Percentiles rank a stretch among this genome's conserved stretches.
These are phyloP conservation scores for Camillea tinctor DNA, from an alignment of 2,329 filamentous ascomycete genomes.

Conservation along the genomic window DNA sequence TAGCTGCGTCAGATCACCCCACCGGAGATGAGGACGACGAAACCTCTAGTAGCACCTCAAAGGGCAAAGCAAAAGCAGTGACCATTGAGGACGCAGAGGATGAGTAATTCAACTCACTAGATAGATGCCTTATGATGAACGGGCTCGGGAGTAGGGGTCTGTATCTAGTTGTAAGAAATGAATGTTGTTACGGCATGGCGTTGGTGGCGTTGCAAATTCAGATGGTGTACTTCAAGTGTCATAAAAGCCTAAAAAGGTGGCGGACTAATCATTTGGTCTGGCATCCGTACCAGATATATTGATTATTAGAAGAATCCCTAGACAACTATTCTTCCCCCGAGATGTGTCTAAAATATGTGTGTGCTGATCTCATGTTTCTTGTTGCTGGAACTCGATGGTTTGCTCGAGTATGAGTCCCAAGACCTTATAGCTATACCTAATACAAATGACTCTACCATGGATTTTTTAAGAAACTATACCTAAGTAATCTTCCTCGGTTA, in stretches of 20 bases:
- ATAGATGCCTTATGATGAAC: conserved; percentile 2
- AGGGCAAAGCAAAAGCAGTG: conserved; percentile 30
- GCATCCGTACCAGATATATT: conserved; percentile 9
- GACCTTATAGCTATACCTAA: no score
- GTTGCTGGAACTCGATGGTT: background rate
- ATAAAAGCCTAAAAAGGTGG: conserved; percentile 1
- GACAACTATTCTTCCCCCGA: background rate
- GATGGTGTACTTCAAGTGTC: background rate
- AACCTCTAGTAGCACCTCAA: conserved; percentile 18
- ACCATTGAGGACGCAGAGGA: conserved; percentile 27
- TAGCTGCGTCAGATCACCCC: conserved; percentile 7
- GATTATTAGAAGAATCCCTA: conserved; percentile 1
- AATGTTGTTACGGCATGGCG: conserved; percentile 33
- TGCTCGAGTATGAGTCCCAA: no score
- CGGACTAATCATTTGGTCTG: conserved; percentile 8
- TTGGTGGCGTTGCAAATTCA: conserved; percentile 27
- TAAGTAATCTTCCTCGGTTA: no score
- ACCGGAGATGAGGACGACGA: conserved; percentile 19
- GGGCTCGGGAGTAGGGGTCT: conserved; percentile 11
- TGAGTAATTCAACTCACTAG: conserved; percentile 13
- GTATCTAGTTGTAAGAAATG: conserved; percentile 18
- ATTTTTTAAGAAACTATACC: no score
- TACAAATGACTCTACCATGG: no score
- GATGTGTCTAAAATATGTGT: background rate
- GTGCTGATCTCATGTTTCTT: background rate